Evolutionary conservation across 495 filamentous ascomycete genomes (phyloP).

Genomic region (Aspergillus hancockii): DNA sequence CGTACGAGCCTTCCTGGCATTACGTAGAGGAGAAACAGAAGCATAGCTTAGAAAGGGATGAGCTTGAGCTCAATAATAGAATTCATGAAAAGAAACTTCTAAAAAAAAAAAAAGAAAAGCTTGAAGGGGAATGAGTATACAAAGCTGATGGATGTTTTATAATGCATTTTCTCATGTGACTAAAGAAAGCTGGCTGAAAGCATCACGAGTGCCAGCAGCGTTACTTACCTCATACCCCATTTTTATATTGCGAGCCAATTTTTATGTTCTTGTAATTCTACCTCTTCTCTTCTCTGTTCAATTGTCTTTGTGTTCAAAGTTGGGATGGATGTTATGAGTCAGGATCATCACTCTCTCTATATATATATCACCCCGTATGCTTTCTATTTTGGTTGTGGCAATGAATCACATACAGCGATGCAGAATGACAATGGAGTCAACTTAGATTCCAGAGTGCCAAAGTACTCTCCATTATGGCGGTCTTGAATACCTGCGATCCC

Average conservation of each 20-base stretch:
- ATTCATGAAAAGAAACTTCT: constrained; percentile 13
- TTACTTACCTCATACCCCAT: constrained; percentile 20
- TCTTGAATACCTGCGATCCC: no score
- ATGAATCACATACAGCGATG: no score
- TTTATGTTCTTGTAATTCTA: constrained; percentile 11
- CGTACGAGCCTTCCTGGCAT: constrained; percentile 82
- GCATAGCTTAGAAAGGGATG: constrained; percentile 30
- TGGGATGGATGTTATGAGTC: constrained; percentile 8
- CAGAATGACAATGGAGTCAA: no score
- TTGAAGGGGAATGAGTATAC: not conserved
- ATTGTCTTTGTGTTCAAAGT: not conserved
- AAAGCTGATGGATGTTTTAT: constrained; percentile 14
- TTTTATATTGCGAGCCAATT: constrained; percentile 1
- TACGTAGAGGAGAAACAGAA: constrained; percentile 78
- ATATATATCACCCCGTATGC: not conserved
- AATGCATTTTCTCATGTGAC: constrained; percentile 9
- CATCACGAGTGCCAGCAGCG: constrained; percentile 21
- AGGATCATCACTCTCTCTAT: not conserved
- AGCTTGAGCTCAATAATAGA: constrained; percentile 20
- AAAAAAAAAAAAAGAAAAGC: constrained; percentile 12
- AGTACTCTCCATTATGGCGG: no score
- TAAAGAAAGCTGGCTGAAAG: constrained; percentile 22
- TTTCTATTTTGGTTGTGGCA: not conserved
- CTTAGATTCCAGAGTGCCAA: no score
- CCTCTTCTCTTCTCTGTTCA: constrained; percentile 4